Base-by-base conservation (phyloP, 768 basidiomycete genomes). In the Rhodotorula kratochvilovae region DNA sequence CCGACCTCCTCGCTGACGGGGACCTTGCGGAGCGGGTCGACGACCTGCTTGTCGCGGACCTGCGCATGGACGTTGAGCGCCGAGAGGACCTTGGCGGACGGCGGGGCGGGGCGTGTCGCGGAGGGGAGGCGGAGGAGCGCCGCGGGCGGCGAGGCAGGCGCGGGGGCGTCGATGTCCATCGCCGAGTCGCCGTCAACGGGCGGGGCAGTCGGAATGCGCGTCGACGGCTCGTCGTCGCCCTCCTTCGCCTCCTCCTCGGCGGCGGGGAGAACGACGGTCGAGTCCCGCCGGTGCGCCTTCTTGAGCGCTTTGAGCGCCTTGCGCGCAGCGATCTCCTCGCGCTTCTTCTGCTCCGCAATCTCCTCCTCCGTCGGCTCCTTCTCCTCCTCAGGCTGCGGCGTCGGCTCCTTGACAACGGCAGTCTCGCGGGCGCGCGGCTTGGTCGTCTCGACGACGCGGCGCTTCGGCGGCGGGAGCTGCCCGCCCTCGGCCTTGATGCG, bases 11-110 rank as follows among this genome's bases (percentile, higher is more conserved):
- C 58, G 0, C 83, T 82, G 31, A 90, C 83, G 25, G 84, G 80
- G 5, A 85, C 75, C 5, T 83, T 78, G 8, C 79, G 80, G 3
- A 83, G 75, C 27, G 90, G 85, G 64, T 89, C 83, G 25, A 94
- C 85, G 19, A 90, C 73, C 72, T 88, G 86, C 7, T 91, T 91
- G 63, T 85, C 84, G 17, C 88, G 79, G 10, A 92, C 81, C 35
- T 88, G 89, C 76, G 84, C 83, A 79, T 92, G 90, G 23, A 93
- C 83, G 21, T 91, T 90, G 79, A 91, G 90, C 43, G 89, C 81
- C 16, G 87, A 87, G 29, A 92, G 86, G n/a, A 83, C 82, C 6
- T 85, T 82, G 78, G 87, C 87, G 25, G 89, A 87, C 3, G 90
- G 90, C 1, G 87, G 86, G 76, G 86, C 81, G 0, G 90, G 90